Conservation (phyloP, 2,329 filamentous ascomycete genomes). For the Colletotrichum falcatum region DNA sequence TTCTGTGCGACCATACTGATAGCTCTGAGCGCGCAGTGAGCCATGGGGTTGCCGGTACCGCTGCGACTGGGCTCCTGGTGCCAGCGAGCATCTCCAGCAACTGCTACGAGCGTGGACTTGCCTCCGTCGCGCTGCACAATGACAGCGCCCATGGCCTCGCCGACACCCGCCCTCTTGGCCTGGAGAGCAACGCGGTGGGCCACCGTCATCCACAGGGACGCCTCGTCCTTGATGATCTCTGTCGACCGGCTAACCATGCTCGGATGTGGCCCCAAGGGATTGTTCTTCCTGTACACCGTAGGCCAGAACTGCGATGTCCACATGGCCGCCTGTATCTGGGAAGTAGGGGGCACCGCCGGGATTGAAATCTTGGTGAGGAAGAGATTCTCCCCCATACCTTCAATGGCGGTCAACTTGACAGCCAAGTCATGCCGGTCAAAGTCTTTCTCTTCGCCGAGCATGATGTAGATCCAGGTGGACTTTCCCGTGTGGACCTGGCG, state of each 20-base stretch:
- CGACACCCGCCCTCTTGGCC: slow-evolving; percentile 67
- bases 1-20: slow-evolving; percentile 86
- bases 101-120: slow-evolving; percentile 71
- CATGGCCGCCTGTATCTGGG: slow-evolving; percentile 77
- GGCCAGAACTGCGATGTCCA: slow-evolving; percentile 88
- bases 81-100: slow-evolving; percentile 83
- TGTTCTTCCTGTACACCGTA: slow-evolving; percentile 86
- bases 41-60: slow-evolving; percentile 77
- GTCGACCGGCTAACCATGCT: slow-evolving; percentile 77
- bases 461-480: slow-evolving; percentile 70
- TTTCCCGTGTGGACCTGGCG: slow-evolving; percentile 70
- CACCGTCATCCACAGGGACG: slow-evolving; percentile 74
- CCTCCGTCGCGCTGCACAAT: slow-evolving; percentile 73
- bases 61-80: slow-evolving; percentile 61
- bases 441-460: slow-evolving; percentile 63
- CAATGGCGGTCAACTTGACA: slow-evolving; percentile 59
- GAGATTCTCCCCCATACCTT: slow-evolving; percentile 63
- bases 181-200: slow-evolving; percentile 73
- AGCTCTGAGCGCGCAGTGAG: slow-evolving; percentile 80
- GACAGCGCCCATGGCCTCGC: slow-evolving; percentile 79
- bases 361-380: slow-evolving; percentile 75
- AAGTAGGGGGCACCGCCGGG: slow-evolving; percentile 80
- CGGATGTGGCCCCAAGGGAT: slow-evolving; percentile 87
- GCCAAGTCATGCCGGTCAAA: slow-evolving; percentile 67
- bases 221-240: slow-evolving; percentile 74